Evolutionary conservation across 2,329 filamentous ascomycete species (phyloP).

Genomic region (Trichoderma breve): DNA sequence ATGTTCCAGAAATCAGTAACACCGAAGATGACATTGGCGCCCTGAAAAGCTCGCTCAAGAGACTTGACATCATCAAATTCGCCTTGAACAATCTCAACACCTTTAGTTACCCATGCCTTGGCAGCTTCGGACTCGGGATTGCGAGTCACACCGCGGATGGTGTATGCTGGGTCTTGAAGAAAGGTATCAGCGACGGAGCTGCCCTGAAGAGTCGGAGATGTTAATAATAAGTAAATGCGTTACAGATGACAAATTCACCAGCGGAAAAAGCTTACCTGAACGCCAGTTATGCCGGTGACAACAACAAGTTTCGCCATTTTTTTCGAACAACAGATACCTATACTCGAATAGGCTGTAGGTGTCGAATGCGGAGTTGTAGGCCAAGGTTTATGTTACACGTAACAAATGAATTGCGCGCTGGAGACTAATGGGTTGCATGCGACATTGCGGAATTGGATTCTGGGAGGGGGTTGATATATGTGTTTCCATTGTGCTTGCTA

Average conservation of each 20-base stretch:
- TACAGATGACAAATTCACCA: not conserved
- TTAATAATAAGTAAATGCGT: not conserved
- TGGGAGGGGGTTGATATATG: not conserved
- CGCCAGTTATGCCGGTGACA: conserved; percentile 8
- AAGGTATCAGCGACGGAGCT: conserved; percentile 24
- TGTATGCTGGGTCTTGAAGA: conserved; percentile 23
- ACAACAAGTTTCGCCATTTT: conserved; percentile 11
- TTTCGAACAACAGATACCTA: too few relatives aligned
- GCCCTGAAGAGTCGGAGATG: conserved; percentile 19
- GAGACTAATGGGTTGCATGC: not conserved
- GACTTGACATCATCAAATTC: conserved; percentile 24
- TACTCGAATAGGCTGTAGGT: not conserved
- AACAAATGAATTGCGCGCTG: not conserved
- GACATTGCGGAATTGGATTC: not conserved
- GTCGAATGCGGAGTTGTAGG: too few relatives aligned
- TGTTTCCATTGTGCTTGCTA: not conserved
- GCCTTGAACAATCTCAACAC: conserved; percentile 27
- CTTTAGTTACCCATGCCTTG: conserved; percentile 21
- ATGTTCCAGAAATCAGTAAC: conserved; percentile 33
- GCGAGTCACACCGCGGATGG: conserved; percentile 30
- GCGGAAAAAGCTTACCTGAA: not conserved
- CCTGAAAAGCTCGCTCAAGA: conserved; percentile 26
- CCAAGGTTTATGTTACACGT: not conserved
- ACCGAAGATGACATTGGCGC: conserved; percentile 29
- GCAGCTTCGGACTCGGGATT: conserved; percentile 24